Evolutionary conservation across 768 basidiomycete genomes (phyloP), one percentile per base, ranked within the genome.

Genomic region (Strobilomyces dryophilus): DNA sequence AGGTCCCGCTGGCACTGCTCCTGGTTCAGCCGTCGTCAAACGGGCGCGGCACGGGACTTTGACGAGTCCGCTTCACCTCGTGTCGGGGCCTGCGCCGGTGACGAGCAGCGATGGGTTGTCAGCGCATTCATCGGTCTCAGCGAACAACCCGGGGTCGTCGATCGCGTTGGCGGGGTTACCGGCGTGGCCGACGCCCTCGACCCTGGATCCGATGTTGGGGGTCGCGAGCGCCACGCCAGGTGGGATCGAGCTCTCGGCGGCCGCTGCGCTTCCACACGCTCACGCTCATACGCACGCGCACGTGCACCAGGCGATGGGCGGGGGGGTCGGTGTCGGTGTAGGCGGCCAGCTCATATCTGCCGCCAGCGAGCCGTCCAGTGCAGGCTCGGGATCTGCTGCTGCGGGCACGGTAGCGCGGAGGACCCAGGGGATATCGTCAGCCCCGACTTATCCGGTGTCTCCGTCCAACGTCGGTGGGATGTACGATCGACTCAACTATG

Each of bases 201-300:
- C 63, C 0, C 34, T 67, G 26, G 63, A 69, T 48, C 67, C 69
- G 0, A 69, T 71, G 69, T 43, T 69, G 43, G 66, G 57, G 17
- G 60, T 67, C 11, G 69, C 69, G 9, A 69, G 67, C 36, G 68
- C 60, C 14, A 64, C 67, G 6, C 68, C 67, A 0, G 68, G 68
- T 11, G 68, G 68, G n/a, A 59, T 69, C 17, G 67, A 71, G 31
- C 67, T 69, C 32, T 56, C 68, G 2, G 49, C 50, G 12, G 39
- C 55, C 29, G 51, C 9, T 17, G 24, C 48, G 4, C 61, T 51
- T 45, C 36, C 61, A 7, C 57, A 61, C 40, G 5, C 42, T 11
- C 58, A 57, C 18, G 12, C 55, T 1, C 52, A 56, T 39, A 2
- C 53, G 0, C 59, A 57, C 31, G 4, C 53, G 8, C 55, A 64